Percentiles rank a stretch among this genome's conserved stretches.
Conservation (phyloP, 1,139 yeast genomes). For the Hyphopichia buzzinii region DNA sequence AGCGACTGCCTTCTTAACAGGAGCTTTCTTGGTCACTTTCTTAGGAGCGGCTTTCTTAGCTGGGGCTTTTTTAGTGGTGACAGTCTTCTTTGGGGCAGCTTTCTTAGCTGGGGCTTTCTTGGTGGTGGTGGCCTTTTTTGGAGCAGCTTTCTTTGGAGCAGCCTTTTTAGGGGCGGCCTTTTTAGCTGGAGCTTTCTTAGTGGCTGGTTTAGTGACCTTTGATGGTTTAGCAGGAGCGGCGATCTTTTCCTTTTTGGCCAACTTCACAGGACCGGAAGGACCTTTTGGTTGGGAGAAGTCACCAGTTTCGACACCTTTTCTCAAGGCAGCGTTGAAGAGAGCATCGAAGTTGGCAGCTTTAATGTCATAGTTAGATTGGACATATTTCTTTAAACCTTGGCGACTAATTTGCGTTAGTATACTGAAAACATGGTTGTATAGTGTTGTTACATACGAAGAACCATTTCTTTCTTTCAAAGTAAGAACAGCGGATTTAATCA, state of each 20-base stretch:
- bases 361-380: conserved; percentile 60
- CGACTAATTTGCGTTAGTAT: conserved; percentile 42
- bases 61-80: conserved; percentile 14
- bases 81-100: conserved; percentile 16
- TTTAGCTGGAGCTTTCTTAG: conserved; percentile 9
- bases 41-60: conserved; percentile 17
- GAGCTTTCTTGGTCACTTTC: conserved; percentile 17
- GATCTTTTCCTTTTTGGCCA: conserved; percentile 46
- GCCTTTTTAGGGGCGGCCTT: conserved; percentile 16
- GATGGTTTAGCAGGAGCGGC: conserved; percentile 19
- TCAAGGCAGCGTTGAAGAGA: conserved; percentile 73
- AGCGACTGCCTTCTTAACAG: conserved; percentile 21
- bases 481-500: conserved; percentile 73
- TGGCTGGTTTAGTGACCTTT: conserved; percentile 17
- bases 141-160: conserved; percentile 12
- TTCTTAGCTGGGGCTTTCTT: conserved; percentile 14
- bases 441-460: conserved; percentile 53
- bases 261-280: conserved; percentile 71
- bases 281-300: conserved; percentile 88
- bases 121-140: conserved; percentile 16
- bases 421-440: conserved; percentile 1
- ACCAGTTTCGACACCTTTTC: conserved; percentile 77
- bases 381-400: conserved; percentile 73
- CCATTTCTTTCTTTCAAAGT: conserved; percentile 81
- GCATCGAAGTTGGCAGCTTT: conserved; percentile 67